These are phyloP conservation scores for Asterionellopsis glacialis DNA, from an alignment of 108 stramenopile species.

Conservation along the genomic window DNA sequence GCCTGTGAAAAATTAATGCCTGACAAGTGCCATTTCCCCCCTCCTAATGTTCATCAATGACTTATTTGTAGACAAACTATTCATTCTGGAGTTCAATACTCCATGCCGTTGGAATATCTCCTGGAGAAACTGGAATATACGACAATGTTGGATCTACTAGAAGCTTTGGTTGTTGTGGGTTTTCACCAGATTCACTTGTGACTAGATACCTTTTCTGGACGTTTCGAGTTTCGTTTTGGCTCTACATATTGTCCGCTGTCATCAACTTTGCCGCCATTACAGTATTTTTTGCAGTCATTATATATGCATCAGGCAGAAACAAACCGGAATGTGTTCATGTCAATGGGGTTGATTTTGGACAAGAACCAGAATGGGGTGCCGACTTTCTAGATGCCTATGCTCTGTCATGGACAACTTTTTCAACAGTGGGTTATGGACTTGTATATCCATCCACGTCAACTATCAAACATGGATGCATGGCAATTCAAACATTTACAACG, in stretches of 20 bases:
- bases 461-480: slow-evolving; percentile 25
- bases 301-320: slow-evolving; percentile 14
- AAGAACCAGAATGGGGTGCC: background rate
- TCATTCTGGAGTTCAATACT: background rate
- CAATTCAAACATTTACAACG: slow-evolving; percentile 41
- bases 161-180: slow-evolving; percentile 3
- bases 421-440: slow-evolving; percentile 47
- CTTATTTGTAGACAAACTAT: background rate
- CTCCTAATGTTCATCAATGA: background rate
- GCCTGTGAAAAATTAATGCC: background rate
- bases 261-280: slow-evolving; percentile 20
- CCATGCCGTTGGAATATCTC: background rate
- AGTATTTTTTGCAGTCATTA: slow-evolving; percentile 20
- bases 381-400: slow-evolving; percentile 41
- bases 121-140: background rate
- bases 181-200: slow-evolving; percentile 11
- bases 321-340: slow-evolving; percentile 27
- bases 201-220: slow-evolving; percentile 29
- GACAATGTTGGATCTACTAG: background rate
- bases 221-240: slow-evolving; percentile 28
- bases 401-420: slow-evolving; percentile 53
- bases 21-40: background rate
- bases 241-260: slow-evolving; percentile 24
- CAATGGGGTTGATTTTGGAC: slow-evolving; percentile 2
- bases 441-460: slow-evolving; percentile 32